These are phyloP conservation scores for Cercospora sp. DNA, from an alignment of 2,329 filamentous ascomycete species.

Conservation along the genomic window DNA sequence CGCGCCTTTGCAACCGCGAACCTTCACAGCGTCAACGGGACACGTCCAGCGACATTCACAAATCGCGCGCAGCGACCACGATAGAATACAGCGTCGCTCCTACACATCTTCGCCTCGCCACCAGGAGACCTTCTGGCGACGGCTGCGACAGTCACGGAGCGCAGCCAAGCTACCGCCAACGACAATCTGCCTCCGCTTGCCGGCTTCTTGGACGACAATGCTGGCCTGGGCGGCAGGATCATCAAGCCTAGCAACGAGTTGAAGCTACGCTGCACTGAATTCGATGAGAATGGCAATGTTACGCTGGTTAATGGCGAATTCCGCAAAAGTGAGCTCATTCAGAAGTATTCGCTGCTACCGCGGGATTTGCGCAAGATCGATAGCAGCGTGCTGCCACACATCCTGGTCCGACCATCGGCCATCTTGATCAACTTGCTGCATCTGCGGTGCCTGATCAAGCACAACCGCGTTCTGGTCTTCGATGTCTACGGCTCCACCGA, in stretches of 20 bases:
- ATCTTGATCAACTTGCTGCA: slow-evolving; percentile 97
- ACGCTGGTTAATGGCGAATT: slow-evolving; percentile 94
- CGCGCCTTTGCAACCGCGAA: slow-evolving; percentile 8
- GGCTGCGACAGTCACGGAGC: slow-evolving; percentile 28
- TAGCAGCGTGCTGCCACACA: slow-evolving; percentile 91
- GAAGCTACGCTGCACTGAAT: slow-evolving; percentile 87
- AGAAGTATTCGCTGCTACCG: slow-evolving; percentile 91
- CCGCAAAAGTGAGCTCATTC: slow-evolving; percentile 95
- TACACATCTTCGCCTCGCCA: slow-evolving; percentile 24
- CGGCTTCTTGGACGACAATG: slow-evolving; percentile 60
- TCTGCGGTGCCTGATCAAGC: slow-evolving; percentile 90
- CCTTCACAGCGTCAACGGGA: slow-evolving; percentile 2
- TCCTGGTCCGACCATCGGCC: slow-evolving; percentile 86
- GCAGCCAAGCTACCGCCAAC: slow-evolving; percentile 46
- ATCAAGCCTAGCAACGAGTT: slow-evolving; percentile 82
- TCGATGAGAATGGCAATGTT: slow-evolving; percentile 88
- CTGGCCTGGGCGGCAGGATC: slow-evolving; percentile 63
- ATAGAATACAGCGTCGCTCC: slow-evolving; percentile 28
- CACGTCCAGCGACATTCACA: not conserved
- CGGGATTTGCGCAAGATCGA: slow-evolving; percentile 97
- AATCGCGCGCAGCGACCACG: slow-evolving; percentile 25
- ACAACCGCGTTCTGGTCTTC: slow-evolving; percentile 90
- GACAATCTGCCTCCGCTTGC: slow-evolving; percentile 59
- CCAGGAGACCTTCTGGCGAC: slow-evolving; percentile 33
- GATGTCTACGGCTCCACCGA: slow-evolving; percentile 94